Base-by-base conservation (phyloP, 73 alveolate species). In the Paramecium sonneborni region DNA sequence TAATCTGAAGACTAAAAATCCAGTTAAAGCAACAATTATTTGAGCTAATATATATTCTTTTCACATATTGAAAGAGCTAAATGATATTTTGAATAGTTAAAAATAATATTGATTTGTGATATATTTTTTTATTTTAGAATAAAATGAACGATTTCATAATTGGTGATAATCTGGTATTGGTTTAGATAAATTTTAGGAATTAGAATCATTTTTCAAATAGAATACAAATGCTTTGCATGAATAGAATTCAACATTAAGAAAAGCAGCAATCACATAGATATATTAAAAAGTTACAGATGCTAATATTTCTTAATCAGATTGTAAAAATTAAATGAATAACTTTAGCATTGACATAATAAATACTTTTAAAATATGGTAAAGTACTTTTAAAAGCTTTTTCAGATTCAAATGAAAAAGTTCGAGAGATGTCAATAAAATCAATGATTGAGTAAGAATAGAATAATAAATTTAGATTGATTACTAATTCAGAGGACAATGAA, bases 401-500 rank as follows among this genome's bases (percentile, higher is more conserved):
- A 0, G 94, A 88, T 72, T 15, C 55, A 21, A 46, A 69, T 39
- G 94, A 88, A 70, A 88, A 88, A 37, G 69, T 68, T 70, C 39
- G 94, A 70, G 94, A 88, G 46, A 69, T 43, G 43, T 57, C 93
- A 11, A 86, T 86, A 14, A 86, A 62, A 58, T 38, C 70, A 35
- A 86, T 86, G 44, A 62, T 57, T 15, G 88, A 86, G 93, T 86
- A 86, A n/a, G 5, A 58, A 24, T n/a, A 18, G 5, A n/a, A 38
- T 11, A 7, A 5, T 32, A n/a, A 15, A 15, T 6, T 24, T 20
- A 39, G 44, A 44, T 88, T 88, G 38, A 32, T 88, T 8, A 23
- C 76, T 0, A 43, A 70, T 26, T 88, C 88, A 12, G 94, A 88
- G 18, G 94, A 88, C 70, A 68, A 48, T 57, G 69, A 68, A 68